Percentiles rank a stretch among this genome's conserved stretches.
Conservation (phyloP, 768 basidiomycete species). For the Mycena haematopus region DNA sequence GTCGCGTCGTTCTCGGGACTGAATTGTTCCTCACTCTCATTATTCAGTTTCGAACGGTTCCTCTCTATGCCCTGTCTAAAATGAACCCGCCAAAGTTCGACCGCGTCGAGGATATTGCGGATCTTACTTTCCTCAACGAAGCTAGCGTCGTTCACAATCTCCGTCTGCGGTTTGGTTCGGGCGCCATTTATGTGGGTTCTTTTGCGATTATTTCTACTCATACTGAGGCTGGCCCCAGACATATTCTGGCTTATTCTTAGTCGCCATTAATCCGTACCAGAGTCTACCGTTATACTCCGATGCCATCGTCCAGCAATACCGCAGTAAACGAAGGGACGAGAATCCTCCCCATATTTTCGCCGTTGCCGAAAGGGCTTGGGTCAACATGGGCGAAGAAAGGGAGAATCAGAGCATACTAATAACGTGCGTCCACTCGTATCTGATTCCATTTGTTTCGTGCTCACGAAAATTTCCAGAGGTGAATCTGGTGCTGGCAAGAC, state of each 20-base stretch:
- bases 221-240: slow-evolving; percentile 56
- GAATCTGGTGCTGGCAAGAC: slow-evolving; percentile 99
- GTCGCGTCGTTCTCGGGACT: slow-evolving; percentile 28
- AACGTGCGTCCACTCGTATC: slow-evolving; percentile 67
- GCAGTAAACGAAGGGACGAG: slow-evolving; percentile 86
- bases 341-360: slow-evolving; percentile 97
- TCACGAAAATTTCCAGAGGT: slow-evolving; percentile 61
- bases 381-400: slow-evolving; percentile 96
- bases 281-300: slow-evolving; percentile 90
- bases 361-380: slow-evolving; percentile 96
- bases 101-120: slow-evolving; percentile 96
- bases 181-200: slow-evolving; percentile 85
- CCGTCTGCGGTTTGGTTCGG: slow-evolving; percentile 87
- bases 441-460: slow-evolving; percentile 13
- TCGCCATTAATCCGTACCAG: slow-evolving; percentile 98
- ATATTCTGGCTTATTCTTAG: slow-evolving; percentile 95
- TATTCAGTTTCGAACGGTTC: slow-evolving; percentile 66
- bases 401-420: slow-evolving; percentile 98
- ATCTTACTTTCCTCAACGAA: slow-evolving; percentile 97
- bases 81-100: slow-evolving; percentile 99
- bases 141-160: slow-evolving; percentile 99
- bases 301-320: slow-evolving; percentile 87
- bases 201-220: slow-evolving; percentile 8
- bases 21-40: background rate
- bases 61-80: slow-evolving; percentile 84